Conservation (phyloP, 2,329 filamentous ascomycete species). For the Elsinoe necatrix region DNA sequence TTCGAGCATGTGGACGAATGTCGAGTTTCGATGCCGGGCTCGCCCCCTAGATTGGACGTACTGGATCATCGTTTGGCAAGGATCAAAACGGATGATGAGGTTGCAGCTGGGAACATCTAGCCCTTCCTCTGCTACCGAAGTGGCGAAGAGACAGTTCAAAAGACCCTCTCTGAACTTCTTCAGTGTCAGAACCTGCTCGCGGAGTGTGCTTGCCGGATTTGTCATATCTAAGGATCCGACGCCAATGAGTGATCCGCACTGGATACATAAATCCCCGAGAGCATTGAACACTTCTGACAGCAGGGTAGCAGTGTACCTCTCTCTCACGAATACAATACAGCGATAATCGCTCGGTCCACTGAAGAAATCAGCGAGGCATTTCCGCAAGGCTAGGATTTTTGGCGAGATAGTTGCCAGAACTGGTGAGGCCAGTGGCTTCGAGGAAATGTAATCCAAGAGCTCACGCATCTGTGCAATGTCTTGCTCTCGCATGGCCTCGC, state of each 20-base stretch:
- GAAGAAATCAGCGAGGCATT: slow-evolving; percentile 57
- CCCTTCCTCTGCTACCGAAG: slow-evolving; percentile 58
- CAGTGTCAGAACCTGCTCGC: slow-evolving; percentile 66
- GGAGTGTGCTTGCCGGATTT: slow-evolving; percentile 58
- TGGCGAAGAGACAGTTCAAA: slow-evolving; percentile 55
- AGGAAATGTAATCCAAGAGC: slow-evolving; percentile 37
- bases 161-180: slow-evolving; percentile 53
- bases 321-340: slow-evolving; percentile 83
- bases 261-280: slow-evolving; percentile 52
- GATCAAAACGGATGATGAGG: slow-evolving; percentile 67
- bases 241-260: slow-evolving; percentile 57
- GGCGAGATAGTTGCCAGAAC: slow-evolving; percentile 41
- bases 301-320: slow-evolving; percentile 66
- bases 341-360: slow-evolving; percentile 48
- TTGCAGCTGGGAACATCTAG: slow-evolving; percentile 60
- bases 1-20: slow-evolving; percentile 80
- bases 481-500: slow-evolving; percentile 31
- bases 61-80: slow-evolving; percentile 83
- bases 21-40: slow-evolving; percentile 67
- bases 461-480: slow-evolving; percentile 51
- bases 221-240: slow-evolving; percentile 32
- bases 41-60: slow-evolving; percentile 90
- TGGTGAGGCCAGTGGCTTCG: neutral
- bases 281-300: slow-evolving; percentile 58
- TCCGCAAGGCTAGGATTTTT: slow-evolving; percentile 60